Evolutionary conservation across 73 alveolate genomes (phyloP), one percentile per base, ranked within the genome.

Genomic region (Blepharisma stoltei): DNA sequence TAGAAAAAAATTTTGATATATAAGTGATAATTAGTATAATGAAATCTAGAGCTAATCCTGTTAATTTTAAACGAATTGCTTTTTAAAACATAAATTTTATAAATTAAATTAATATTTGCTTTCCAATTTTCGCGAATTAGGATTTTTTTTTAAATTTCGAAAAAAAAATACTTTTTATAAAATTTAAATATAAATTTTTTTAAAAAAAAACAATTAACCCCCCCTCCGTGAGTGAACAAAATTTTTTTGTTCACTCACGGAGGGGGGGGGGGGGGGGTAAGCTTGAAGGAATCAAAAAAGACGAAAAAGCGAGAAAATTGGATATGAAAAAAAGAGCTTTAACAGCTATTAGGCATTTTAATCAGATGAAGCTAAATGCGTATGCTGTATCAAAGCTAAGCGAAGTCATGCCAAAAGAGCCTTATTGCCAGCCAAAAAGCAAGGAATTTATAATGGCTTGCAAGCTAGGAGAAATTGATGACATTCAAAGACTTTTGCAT

Each of bases 381-480:
- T 20, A 14, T n/a, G 11, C 46, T 60, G 37, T 60, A 2, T 11
- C 18, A 1, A 60, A 14, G 11, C 2, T 60, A 18, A n/a, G 23
- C 11, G 45, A 60, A 25, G 0, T 60, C 0, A 8, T 60, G 11
- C 73, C 73, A 14, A 38, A 38, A 60, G 45, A 9, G 23, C 73
- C 73, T 60, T 60, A 18, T 25, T n/a, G 48, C 46, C 14, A 14
- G 23, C 73, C 48, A 60, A 25, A 60, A 18, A 60, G 73, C 5
- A 60, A 60, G 23, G 45, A 60, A 47, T 60, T 60, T 60, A n/a
- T 60, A 9, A 20, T 9, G 23, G 73, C 73, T 60, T 60, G 73
- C 6, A 89, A 83, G 65, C 89, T 81, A 23, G 86, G 82, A 67
- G 90, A 89, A 52, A 76, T 25, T 6, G 11, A 47, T 6, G 71